phyloP scores from a whole-genome alignment of 305 asterid genomes.

The Fraxinus baroniana region DNA sequence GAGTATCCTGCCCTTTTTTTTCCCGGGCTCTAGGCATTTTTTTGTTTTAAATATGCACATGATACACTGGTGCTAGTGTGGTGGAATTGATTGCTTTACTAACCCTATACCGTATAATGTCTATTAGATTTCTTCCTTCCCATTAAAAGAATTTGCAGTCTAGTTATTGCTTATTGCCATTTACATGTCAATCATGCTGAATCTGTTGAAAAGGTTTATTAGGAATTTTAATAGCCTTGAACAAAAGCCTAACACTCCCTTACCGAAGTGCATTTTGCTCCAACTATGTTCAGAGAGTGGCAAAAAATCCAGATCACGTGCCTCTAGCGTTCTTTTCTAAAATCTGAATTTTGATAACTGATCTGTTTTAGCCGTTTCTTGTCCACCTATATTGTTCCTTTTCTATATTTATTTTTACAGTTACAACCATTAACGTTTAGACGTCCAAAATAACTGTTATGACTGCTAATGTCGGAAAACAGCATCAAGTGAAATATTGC shows the following conservation, averaged over 20 bases:
- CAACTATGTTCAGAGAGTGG: neutral
- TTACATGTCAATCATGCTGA: neutral
- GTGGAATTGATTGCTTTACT: neutral
- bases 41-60: neutral
- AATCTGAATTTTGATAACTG: neutral
- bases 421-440: neutral
- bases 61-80: neutral
- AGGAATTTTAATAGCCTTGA: neutral
- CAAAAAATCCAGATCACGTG: neutral
- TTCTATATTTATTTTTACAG: slow-evolving; percentile 3
- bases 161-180: neutral
- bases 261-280: neutral
- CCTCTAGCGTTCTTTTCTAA: neutral
- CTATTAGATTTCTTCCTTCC: neutral
- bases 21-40: neutral
- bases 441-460: slow-evolving; percentile 12
- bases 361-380: slow-evolving; percentile 6
- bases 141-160: neutral
- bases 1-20: slow-evolving; percentile 71
- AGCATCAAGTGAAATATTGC: neutral
- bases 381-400: neutral
- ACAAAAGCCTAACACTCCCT: neutral
- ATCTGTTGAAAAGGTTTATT: neutral
- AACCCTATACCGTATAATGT: neutral
- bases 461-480: slow-evolving; percentile 8